Conservation (phyloP, 441 rosid species). For the Dalechampia spathulata region DNA sequence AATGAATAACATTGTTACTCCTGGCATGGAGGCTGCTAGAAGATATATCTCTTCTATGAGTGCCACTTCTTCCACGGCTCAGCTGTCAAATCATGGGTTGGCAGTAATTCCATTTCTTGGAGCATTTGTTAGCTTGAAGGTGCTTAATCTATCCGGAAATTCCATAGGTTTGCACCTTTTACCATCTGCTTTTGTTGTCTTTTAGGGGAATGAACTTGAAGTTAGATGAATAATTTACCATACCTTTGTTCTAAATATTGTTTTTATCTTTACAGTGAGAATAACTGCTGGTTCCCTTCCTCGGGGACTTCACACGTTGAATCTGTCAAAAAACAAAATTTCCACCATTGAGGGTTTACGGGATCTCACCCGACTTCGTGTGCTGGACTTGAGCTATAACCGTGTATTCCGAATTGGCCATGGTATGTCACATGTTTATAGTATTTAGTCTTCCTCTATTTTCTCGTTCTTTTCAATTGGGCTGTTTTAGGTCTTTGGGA, state of each 20-base stretch:
- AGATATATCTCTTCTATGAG: conserved; percentile 62
- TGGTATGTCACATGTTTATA: conserved; percentile 39
- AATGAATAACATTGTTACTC: conserved; percentile 40
- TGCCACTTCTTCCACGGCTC: conserved; percentile 63
- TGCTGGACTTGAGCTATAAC: conserved; percentile 89
- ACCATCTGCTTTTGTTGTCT: conserved; percentile 3
- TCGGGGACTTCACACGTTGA: conserved; percentile 75
- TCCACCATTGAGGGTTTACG: conserved; percentile 85
- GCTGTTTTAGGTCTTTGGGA: not conserved
- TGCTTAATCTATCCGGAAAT: conserved; percentile 88
- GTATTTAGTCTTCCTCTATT: not conserved
- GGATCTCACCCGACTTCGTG: conserved; percentile 84
- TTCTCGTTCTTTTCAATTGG: not conserved
- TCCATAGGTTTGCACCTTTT: conserved; percentile 50
- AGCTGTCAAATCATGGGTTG: conserved; percentile 67
- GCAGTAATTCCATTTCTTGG: conserved; percentile 68
- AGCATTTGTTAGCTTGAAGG: conserved; percentile 65
- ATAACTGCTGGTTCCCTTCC: conserved; percentile 88
- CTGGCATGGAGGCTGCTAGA: conserved; percentile 73
- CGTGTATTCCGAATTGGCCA: conserved; percentile 77
- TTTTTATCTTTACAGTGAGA: conserved; percentile 37
- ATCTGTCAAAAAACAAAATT: conserved; percentile 75
- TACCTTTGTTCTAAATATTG: conserved; percentile 6
- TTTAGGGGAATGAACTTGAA: not conserved
- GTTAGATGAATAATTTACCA: not conserved